These are phyloP conservation scores for Calonectria leucothoes DNA, from an alignment of 2,329 filamentous ascomycete genomes.

Conservation along the genomic window DNA sequence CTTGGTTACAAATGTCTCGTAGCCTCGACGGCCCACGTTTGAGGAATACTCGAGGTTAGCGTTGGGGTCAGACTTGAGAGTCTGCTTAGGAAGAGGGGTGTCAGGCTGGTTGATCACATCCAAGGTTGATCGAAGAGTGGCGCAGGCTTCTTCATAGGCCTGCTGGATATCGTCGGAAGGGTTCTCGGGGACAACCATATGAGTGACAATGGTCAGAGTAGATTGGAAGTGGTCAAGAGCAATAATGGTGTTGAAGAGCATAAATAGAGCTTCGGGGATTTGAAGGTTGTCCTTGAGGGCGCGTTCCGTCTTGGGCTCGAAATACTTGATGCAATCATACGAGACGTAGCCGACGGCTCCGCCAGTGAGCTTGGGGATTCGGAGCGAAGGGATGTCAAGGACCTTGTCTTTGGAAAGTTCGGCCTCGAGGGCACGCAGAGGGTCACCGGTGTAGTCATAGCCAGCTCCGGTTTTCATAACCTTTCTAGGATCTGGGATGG, in stretches of 20 bases:
- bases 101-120: slow-evolving; percentile 79
- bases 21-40: slow-evolving; percentile 89
- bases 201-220: slow-evolving; percentile 92
- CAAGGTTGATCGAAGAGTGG: slow-evolving; percentile 69
- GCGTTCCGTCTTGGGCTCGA: slow-evolving; percentile 94
- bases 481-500: slow-evolving; percentile 70
- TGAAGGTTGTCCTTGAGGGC: slow-evolving; percentile 88
- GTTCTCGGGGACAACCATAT: slow-evolving; percentile 76
- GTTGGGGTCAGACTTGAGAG: slow-evolving; percentile 65
- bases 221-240: slow-evolving; percentile 96
- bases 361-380: slow-evolving; percentile 86
- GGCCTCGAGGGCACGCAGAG: slow-evolving; percentile 82
- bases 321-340: slow-evolving; percentile 97
- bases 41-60: slow-evolving; percentile 85
- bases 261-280: slow-evolving; percentile 95
- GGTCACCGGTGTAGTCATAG: slow-evolving; percentile 86
- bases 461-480: slow-evolving; percentile 89
- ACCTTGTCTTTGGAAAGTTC: slow-evolving; percentile 85
- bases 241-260: slow-evolving; percentile 95
- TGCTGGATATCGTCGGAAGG: slow-evolving; percentile 60
- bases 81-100: slow-evolving; percentile 81
- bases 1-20: slow-evolving; percentile 86
- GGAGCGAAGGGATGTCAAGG: slow-evolving; percentile 83
- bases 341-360: slow-evolving; percentile 97
- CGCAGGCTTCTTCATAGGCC: slow-evolving; percentile 67